Evolutionary conservation across 176 grass and related monocot genomes (phyloP), one percentile per base, ranked within the genome.

Genomic region (Cymbopogon citratus): DNA sequence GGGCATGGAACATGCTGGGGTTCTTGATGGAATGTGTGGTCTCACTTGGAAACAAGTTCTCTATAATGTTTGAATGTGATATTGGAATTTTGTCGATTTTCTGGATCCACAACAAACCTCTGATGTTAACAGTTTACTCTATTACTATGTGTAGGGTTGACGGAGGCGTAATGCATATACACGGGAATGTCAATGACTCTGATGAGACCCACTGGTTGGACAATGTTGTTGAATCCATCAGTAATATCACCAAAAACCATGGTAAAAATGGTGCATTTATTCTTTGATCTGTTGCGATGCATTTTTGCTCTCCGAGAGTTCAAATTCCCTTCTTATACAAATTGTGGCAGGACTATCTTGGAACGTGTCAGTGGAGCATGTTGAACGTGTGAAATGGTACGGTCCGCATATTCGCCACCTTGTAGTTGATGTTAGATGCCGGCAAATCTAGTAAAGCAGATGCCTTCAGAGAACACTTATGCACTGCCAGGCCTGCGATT

Each of bases 381-480:
- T 93, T 0, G 92, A 95, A 80, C 92, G 87, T 14, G 90, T 95
- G 25, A 98, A 98, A 84, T 98, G 96, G 96, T 95, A 95, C 27
- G 92, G 90, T 19, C 92, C 92, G 2, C 90, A 90, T 65, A 93
- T 98, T 76, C 92, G 92, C 23, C 96, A 95, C 75, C 72, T 98
- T 29, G 96, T 98, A 64, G 90, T 76, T 24, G 96, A 98, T 83
- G 73, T 98, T 52, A 91, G 79, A 68, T 95, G 96, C 83, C 44
- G 46, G 51, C 63, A 60, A 77, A 63, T 71, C 35, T 84, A 59
- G 7, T 61, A 40, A 39, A 36, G 43, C 29, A 49, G 24, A 60
- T 25, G 5, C 24, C 15, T 68, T 31, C 31, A 71, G 34, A 23
- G 56, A 68, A n/a, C 14, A 16, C 18, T 78, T 78, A 19, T 71